Base-by-base conservation (phyloP, 805 yeast species). In the Saturnispora mendoncae region DNA sequence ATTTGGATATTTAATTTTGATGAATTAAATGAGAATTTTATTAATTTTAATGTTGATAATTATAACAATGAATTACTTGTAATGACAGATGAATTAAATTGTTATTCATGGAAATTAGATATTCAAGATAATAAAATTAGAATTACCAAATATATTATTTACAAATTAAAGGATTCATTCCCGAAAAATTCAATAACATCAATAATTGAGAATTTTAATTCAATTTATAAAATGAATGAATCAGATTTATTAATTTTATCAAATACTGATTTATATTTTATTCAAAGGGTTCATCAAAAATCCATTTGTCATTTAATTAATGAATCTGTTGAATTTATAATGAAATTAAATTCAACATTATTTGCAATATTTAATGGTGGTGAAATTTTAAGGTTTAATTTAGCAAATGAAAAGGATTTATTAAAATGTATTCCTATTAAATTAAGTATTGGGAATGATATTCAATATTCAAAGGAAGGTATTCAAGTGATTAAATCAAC, bases 1-100 rank as follows among this genome's bases (percentile, higher is more conserved):
- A 49, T 61, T 14, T 63, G 67, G 67, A 52, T 54, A 7, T 61
- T 60, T 48, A 51, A 57, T 41, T 53, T 62, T 43, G 52, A 50
- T 27, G 60, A 48, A 26, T 27, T 44, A 19, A 49, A 54, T 17
- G 62, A 61, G 42, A 47, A 50, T 36, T 58, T 60, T 29, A 28
- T 61, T 10, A 41, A 44, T 30, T 48, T 61, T 41, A 58, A 60
- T 38, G 21, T 61, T 8, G 65, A 62, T 41, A 15, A 48, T 2
- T 45, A 43, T 37, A 46, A 45, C 12, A 58, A 60, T 42, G 57
- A 55, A 38, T 39, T 63, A 13, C 37, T 61, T 8, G 63, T 61
- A 1, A 42, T 60, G 10, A 58, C 65, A 5, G 57, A 59, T 41
- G 45, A 46, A 13, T 41, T 62, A 14, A 61, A 60, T 42, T 55